Evolutionary conservation across 805 yeast species (phyloP).

Genomic region (Candida maris): DNA sequence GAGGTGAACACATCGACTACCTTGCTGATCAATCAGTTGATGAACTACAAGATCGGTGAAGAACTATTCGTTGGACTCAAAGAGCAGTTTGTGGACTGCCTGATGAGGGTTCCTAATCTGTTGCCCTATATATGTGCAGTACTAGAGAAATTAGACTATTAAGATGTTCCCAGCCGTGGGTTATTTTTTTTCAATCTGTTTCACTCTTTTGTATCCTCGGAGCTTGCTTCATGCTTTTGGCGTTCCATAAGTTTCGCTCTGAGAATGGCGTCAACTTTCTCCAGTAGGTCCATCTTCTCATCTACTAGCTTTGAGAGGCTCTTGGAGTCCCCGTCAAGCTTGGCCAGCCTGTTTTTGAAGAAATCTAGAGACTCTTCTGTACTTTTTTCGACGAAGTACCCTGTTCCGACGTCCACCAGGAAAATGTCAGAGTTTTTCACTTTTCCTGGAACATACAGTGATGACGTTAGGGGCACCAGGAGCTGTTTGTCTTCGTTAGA

Average conservation of each 20-base stretch:
- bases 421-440: constrained; percentile 62
- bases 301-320: constrained; percentile 72
- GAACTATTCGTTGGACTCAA: constrained; percentile 31
- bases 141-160: constrained; percentile 22
- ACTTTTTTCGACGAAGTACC: constrained; percentile 83
- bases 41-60: constrained; percentile 30
- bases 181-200: not conserved
- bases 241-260: constrained; percentile 49
- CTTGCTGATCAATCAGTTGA: constrained; percentile 34
- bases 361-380: constrained; percentile 64
- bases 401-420: constrained; percentile 94
- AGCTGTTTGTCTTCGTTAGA: constrained; percentile 44
- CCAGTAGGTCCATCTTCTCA: constrained; percentile 64
- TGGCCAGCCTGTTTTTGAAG: constrained; percentile 68
- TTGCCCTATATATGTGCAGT: constrained; percentile 25
- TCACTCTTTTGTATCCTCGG: not conserved
- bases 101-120: constrained; percentile 35
- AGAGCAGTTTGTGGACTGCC: constrained; percentile 29
- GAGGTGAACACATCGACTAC: constrained; percentile 40
- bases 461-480: constrained; percentile 83
- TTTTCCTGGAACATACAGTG: constrained; percentile 85
- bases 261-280: constrained; percentile 56
- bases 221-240: constrained; percentile 27
- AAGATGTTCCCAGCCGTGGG: no score
- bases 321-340: constrained; percentile 66